A percentile compares a stretch with the other conserved stretches of the same genome.
These are phyloP conservation scores for Scytalidium sp. DNA, from an alignment of 2,329 filamentous ascomycete species.

Conservation along the genomic window DNA sequence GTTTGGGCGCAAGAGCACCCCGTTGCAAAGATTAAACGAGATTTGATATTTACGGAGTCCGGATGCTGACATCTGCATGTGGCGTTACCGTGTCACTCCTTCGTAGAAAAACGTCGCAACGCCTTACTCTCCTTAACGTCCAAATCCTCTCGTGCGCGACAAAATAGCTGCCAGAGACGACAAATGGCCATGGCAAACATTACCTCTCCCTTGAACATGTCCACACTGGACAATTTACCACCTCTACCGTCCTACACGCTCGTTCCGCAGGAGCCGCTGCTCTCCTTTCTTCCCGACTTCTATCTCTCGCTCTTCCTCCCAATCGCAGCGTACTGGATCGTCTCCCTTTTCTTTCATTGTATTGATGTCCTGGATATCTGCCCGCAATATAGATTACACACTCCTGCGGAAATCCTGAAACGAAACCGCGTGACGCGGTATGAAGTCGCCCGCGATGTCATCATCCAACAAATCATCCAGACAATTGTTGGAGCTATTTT, in stretches of 20 bases:
- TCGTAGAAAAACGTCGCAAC: background rate
- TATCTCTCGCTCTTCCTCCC: conserved; percentile 74
- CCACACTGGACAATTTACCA: conserved; percentile 62
- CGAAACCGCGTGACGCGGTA: conserved; percentile 81
- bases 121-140: background rate
- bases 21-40: background rate
- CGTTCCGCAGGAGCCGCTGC: conserved; percentile 64
- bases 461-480: conserved; percentile 90
- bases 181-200: conserved; percentile 41
- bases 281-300: conserved; percentile 79
- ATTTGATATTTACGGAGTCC: background rate
- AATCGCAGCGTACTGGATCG: conserved; percentile 80
- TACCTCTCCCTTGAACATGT: conserved; percentile 34
- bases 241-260: conserved; percentile 82
- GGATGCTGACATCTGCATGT: background rate
- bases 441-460: conserved; percentile 85
- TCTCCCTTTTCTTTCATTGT: conserved; percentile 85
- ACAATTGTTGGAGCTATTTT: conserved; percentile 67
- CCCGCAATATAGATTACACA: conserved; percentile 90
- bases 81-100: background rate
- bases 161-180: conserved; percentile 24
- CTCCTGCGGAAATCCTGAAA: conserved; percentile 83
- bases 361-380: conserved; percentile 84
- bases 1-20: background rate
- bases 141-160: conserved; percentile 27